Evolutionary conservation across 768 basidiomycete species (phyloP).

Genomic region (Panaeolus cyanescens): DNA sequence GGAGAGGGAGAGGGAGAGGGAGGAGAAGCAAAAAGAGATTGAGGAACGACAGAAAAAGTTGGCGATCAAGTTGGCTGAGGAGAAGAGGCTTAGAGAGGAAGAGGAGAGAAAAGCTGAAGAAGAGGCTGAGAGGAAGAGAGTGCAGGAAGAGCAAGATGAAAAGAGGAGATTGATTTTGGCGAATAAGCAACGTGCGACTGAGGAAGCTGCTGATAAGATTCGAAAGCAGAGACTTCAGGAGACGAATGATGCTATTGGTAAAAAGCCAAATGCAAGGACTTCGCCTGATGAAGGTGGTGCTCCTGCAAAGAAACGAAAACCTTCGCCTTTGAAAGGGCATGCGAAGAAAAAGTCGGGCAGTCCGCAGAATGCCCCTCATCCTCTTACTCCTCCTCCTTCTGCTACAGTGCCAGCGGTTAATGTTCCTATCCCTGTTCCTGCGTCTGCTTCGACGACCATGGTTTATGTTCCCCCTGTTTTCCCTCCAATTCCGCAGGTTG

Average conservation of each 20-base stretch:
- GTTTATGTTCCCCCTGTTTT: too few relatives aligned
- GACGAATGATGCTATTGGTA: not conserved
- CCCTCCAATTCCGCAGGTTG: too few relatives aligned
- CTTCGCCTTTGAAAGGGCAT: not conserved
- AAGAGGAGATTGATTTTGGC: not conserved
- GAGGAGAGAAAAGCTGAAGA: not conserved
- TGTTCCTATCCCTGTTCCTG: too few relatives aligned
- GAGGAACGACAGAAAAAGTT: conserved; percentile 29
- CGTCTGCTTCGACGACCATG: too few relatives aligned
- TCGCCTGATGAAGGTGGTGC: conserved; percentile 27
- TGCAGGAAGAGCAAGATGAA: not conserved
- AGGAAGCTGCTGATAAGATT: not conserved
- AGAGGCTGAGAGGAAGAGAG: not conserved
- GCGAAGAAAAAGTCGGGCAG: not conserved
- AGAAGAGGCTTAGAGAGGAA: conserved; percentile 1
- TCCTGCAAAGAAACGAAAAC: conserved; percentile 10
- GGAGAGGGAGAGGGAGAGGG: conserved; percentile 22
- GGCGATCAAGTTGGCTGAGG: conserved; percentile 27
- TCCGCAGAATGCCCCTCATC: too few relatives aligned
- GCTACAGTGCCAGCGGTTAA: too few relatives aligned
- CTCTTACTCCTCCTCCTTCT: too few relatives aligned
- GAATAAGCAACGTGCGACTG: not conserved
- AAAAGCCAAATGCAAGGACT: not conserved
- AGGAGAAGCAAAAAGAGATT: conserved; percentile 28
- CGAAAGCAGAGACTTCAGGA: not conserved